Base-by-base conservation (phyloP, 352 stramenopile genomes). In the Globisporangium perplexum region DNA sequence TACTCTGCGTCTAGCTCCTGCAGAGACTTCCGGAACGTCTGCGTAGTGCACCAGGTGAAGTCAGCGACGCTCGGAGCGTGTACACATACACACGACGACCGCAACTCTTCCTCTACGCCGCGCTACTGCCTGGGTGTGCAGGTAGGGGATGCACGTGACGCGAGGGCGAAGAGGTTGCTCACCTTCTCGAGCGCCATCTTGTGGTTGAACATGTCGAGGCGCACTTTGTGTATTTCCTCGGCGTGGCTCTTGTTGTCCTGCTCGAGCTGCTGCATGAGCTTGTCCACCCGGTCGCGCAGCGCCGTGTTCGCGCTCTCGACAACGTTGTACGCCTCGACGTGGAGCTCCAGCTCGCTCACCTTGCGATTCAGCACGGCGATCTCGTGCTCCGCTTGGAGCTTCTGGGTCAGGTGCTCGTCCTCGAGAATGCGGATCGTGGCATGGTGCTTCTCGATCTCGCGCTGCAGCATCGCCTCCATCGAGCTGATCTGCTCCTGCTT, bases 181-280 rank as follows among this genome's bases (percentile, higher is more conserved):
- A 86, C 75, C 73, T 90, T 87, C 59, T 90, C 80, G 26, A 90
- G 66, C 35, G 77, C 77, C 77, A 90, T 89, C 52, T 89, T 90
- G 71, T 89, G 80, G 52, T 90, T 90, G 57, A 90, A 90, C 77
- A 88, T 87, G 55, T 90, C 80, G 38, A 90, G 65, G 10, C 77
- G 71, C 44, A 90, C 74, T 62, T 86, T 84, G 56, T 90, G 77
- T 50, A 90, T 86, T 62, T 90, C 74, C 22, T 90, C 72, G 8
- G 73, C 75, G 49, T 90, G 79, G 8, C 30, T 69, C 47, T 76
- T 80, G 53, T 72, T 84, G 39, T 88, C 77, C 22, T 69, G 55
- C 56, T 87, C 77, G 41, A 90, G 75, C 58, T 90, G 74, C 26
- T 73, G 63, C 71, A 86, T 81, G 26, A 90, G 62, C 24, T 69